Percentiles rank a stretch among this genome's conserved stretches.
Evolutionary conservation across 352 stramenopile genomes (phyloP).

Genomic region (Stramenopiles sp.): DNA sequence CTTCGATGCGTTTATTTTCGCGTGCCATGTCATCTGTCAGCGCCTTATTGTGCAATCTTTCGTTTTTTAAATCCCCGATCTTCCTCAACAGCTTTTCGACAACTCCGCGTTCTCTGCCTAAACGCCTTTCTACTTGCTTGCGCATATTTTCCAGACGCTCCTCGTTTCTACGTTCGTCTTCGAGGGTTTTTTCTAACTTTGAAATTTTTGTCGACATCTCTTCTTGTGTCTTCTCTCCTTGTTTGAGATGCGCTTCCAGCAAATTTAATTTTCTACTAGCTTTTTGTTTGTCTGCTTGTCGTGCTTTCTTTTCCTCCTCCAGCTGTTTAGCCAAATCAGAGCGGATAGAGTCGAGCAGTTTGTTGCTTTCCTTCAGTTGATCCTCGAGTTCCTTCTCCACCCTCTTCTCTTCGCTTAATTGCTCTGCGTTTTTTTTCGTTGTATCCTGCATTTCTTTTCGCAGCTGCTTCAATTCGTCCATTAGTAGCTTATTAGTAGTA

Average conservation of each 20-base stretch:
- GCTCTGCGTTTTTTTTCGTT: not conserved
- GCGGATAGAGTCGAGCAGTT: not conserved
- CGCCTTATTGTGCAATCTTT: not conserved
- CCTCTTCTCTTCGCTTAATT: not conserved
- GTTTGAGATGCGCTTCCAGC: not conserved
- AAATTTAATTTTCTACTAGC: not conserved
- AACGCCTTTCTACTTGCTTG: not conserved
- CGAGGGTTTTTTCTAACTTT: not conserved
- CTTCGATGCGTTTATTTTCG: not conserved
- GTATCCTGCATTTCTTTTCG: not conserved
- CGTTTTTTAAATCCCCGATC: not conserved
- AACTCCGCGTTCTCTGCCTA: not conserved
- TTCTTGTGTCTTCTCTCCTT: not conserved
- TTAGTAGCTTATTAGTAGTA: not conserved
- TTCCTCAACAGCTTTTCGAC: not conserved
- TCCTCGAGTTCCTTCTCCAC: not conserved
- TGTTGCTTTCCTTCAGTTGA: not conserved
- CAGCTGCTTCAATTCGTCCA: not conserved
- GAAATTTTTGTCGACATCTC: not conserved
- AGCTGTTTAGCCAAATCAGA: not conserved
- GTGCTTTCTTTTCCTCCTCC: not conserved
- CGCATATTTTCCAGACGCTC: not conserved
- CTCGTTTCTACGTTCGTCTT: not conserved
- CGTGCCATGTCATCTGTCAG: not conserved
- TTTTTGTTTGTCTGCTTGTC: not conserved